phyloP scores from a whole-genome alignment of 2,329 filamentous ascomycete species.

The Fonsecaea multimorphosa region DNA sequence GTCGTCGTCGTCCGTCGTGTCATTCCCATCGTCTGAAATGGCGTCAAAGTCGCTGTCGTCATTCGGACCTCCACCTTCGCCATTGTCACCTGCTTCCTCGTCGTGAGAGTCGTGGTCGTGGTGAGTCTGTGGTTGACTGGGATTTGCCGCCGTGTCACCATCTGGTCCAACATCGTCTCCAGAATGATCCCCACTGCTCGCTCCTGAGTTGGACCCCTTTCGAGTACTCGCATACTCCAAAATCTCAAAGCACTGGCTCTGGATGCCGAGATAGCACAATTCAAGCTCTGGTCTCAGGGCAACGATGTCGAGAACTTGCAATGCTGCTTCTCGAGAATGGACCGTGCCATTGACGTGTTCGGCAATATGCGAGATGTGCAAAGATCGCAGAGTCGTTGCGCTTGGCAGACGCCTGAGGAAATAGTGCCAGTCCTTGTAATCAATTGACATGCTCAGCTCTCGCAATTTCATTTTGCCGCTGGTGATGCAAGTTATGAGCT shows the following conservation, averaged over 20 bases:
- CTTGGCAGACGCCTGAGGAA: conserved; percentile 77
- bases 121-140: conserved; percentile 46
- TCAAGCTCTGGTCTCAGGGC: conserved; percentile 76
- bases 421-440: conserved; percentile 81
- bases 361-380: conserved; percentile 72
- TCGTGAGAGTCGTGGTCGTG: conserved; percentile 43
- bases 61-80: conserved; percentile 40
- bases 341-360: conserved; percentile 64
- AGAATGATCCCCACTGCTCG: conserved; percentile 15
- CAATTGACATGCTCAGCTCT: conserved; percentile 74
- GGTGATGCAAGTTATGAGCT: conserved; percentile 74
- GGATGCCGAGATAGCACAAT: conserved; percentile 77
- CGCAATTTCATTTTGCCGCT: conserved; percentile 76
- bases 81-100: conserved; percentile 47
- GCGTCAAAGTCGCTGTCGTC: conserved; percentile 42
- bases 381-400: conserved; percentile 71
- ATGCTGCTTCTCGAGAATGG: conserved; percentile 72
- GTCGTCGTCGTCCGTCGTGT: conserved; percentile 58
- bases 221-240: conserved; percentile 59
- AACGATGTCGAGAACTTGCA: conserved; percentile 79
- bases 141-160: conserved; percentile 32
- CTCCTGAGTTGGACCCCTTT: conserved; percentile 18
- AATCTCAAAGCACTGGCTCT: conserved; percentile 81
- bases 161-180: conserved; percentile 36
- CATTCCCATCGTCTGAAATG: conserved; percentile 46